phyloP scores from a whole-genome alignment of 495 filamentous ascomycete species.

The Aspergillus saccharolyticus region DNA sequence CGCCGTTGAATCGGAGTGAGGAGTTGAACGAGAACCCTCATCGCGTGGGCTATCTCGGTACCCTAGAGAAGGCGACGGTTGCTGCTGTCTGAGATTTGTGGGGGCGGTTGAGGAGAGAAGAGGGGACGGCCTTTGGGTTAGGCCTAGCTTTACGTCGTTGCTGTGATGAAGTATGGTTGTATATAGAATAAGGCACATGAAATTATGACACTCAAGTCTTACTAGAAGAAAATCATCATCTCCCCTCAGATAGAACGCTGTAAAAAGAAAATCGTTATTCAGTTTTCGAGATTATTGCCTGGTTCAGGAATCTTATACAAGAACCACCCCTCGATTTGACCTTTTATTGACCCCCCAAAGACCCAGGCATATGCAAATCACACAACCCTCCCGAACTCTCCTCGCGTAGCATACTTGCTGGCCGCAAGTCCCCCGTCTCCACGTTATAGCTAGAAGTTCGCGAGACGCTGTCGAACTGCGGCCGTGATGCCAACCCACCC shows the following conservation, averaged over 20 bases:
- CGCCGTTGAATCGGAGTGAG: slow-evolving; percentile 74
- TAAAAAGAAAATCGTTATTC: too few species aligned
- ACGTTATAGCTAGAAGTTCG: slow-evolving; percentile 38
- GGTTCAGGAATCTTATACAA: too few species aligned
- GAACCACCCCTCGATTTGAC: too few species aligned
- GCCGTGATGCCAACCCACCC: slow-evolving; percentile 25
- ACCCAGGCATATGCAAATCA: slow-evolving; percentile 33
- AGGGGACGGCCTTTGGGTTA: not conserved
- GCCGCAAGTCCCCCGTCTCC: slow-evolving; percentile 33
- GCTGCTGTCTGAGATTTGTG: slow-evolving; percentile 19
- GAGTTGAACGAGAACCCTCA: slow-evolving; percentile 76
- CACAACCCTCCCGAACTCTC: slow-evolving; percentile 26
- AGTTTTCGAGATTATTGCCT: too few species aligned
- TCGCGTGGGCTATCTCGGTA: slow-evolving; percentile 68
- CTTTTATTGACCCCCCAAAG: slow-evolving; percentile 12
- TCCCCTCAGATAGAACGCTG: too few species aligned
- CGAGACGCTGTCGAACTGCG: slow-evolving; percentile 33
- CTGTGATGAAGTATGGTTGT: too few species aligned
- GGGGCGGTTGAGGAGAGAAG: too few species aligned
- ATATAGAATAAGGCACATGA: slow-evolving; percentile 20
- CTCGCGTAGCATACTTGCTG: slow-evolving; percentile 33
- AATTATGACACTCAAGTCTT: not conserved
- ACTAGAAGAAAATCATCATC: too few species aligned
- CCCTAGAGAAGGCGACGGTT: slow-evolving; percentile 21
- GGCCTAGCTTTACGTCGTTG: too few species aligned